Base-by-base conservation (phyloP, 345 rosid species). In the Nephelium lappaceum region DNA sequence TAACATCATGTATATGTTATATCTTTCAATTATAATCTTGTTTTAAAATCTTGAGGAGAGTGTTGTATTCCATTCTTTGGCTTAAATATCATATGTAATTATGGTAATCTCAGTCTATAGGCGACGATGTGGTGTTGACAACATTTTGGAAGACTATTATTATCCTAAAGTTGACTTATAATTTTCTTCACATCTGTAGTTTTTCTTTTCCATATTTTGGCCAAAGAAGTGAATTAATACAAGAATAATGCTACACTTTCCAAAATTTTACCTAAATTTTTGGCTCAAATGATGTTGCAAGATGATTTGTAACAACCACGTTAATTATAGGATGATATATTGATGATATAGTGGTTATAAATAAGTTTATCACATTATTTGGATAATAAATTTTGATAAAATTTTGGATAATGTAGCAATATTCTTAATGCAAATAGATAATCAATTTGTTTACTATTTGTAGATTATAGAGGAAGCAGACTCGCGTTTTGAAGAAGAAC, bases 401-500 rank as follows among this genome's bases (percentile, higher is more conserved):
- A 31, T 31, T 31, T 31, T 31, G 3, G 36, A 4, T 31, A 1
- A 31, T 31, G 3, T 31, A 31, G 3, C 36, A 31, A 45, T 45
- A 45, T 8, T 45, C 12, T 11, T 45, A 11, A 5, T 45, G 66
- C 21, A 1, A 58, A 18, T 47, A 10, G 49, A 60, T 75, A 11
- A 62, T 51, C 27, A 64, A 39, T 47, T 58, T 67, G 47, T 15
- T 21, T 62, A 8, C 31, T 53, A 7, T 60, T 24, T 69, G 5
- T 70, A 88, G 89, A 77, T 88, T 47, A 80, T 84, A 62, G 89
- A 84, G 82, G 76, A 79, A 58, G 78, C 80, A 0, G 88, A 83
- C 6, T 12, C 43, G 8, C 85, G 91, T 15, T 75, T 85, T 43
- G 84, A 71, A 49, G 76, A 74, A 62, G 74, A 64, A 18, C 80